These are phyloP conservation scores for Asterionellopsis glacialis DNA, from an alignment of 108 stramenopile species.

Conservation along the genomic window DNA sequence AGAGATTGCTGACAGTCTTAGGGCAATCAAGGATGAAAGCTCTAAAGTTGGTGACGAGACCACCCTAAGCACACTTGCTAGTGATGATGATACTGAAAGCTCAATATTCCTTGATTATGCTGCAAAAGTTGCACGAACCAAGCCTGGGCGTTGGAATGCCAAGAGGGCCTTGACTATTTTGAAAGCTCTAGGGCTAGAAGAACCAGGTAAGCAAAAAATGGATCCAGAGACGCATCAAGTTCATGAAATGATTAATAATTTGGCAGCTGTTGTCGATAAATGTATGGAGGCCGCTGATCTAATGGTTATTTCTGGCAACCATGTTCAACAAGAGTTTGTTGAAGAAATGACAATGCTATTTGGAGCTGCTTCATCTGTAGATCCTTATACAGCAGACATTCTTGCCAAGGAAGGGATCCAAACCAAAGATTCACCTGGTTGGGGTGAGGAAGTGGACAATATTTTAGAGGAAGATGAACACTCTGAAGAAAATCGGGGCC, in stretches of 20 bases:
- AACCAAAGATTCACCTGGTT: too few species aligned
- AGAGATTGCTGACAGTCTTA: constrained; percentile 58
- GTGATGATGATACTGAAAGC: constrained; percentile 20
- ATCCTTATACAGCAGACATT: too few species aligned
- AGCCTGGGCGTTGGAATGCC: constrained; percentile 73
- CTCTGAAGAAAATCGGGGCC: too few species aligned
- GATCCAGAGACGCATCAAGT: constrained; percentile 62
- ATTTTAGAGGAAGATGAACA: too few species aligned
- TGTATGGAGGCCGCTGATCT: constrained; percentile 61
- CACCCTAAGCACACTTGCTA: constrained; percentile 2
- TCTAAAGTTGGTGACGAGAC: constrained; percentile 19
- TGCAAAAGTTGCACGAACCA: constrained; percentile 34
- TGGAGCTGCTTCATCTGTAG: too few species aligned
- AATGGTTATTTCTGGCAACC: constrained; percentile 14
- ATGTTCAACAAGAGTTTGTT: background rate
- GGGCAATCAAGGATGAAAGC: constrained; percentile 11
- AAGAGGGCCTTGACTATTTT: constrained; percentile 59
- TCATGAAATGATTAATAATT: constrained; percentile 63
- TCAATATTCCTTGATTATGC: constrained; percentile 23
- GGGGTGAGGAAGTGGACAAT: too few species aligned
- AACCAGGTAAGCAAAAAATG: constrained; percentile 72
- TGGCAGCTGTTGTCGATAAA: constrained; percentile 54
- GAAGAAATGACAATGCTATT: too few species aligned
- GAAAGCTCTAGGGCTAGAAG: constrained; percentile 67
- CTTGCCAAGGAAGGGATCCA: too few species aligned